These are phyloP conservation scores for Eremochloa ophiuroides DNA, from an alignment of 176 grass and related monocot genomes.

Conservation along the genomic window DNA sequence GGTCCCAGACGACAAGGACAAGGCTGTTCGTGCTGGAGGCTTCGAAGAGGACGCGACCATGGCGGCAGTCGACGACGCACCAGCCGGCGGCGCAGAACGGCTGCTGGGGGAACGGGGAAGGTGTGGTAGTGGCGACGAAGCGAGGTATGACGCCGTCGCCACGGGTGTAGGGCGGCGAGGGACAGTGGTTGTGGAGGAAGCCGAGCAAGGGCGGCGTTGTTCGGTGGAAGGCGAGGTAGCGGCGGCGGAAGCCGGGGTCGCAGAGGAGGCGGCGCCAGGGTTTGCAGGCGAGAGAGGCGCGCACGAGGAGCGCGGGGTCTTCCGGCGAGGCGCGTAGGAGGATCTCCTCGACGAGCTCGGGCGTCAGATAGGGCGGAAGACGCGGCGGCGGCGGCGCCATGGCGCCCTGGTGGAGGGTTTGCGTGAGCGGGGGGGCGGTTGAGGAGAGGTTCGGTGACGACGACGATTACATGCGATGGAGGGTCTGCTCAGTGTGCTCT, in stretches of 20 bases:
- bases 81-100: neutral
- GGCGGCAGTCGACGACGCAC: neutral
- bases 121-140: neutral
- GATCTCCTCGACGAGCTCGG: neutral
- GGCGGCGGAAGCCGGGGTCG: conserved; percentile 3
- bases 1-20: neutral
- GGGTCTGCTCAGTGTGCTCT: too few species aligned
- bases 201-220: neutral
- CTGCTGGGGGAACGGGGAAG: neutral
- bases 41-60: neutral
- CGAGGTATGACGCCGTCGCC: neutral
- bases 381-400: neutral
- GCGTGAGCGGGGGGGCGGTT: too few species aligned
- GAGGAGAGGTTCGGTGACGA: too few species aligned
- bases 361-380: neutral
- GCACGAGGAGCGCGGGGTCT: neutral
- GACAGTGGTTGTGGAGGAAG: neutral
- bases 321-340: neutral
- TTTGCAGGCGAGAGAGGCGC: conserved; percentile 23
- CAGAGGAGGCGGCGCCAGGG: neutral
- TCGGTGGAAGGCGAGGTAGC: neutral
- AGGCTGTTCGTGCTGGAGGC: neutral
- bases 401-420: neutral
- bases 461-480: too few species aligned
- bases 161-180: neutral